Conservation (phyloP, 129 eudicot species). For the Scalesia atractyloides region DNA sequence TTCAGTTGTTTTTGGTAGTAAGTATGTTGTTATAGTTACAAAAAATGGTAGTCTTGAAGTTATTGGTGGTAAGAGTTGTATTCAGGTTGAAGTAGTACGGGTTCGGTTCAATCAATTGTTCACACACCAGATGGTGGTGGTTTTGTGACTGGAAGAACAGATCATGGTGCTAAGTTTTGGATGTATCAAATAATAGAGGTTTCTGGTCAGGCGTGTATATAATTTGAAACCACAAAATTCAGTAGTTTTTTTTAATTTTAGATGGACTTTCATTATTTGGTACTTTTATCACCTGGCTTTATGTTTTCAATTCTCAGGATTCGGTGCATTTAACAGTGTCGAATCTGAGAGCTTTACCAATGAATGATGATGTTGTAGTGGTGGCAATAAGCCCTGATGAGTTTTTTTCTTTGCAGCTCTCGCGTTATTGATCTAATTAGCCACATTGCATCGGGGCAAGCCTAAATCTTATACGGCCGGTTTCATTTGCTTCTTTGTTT, state of each 20-base stretch:
- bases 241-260: not conserved
- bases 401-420: too few species aligned
- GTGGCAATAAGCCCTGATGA: slow-evolving; percentile 76
- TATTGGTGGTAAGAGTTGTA: slow-evolving; percentile 81
- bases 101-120: slow-evolving; percentile 67
- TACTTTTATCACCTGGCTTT: not conserved
- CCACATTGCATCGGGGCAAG: too few species aligned
- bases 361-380: slow-evolving; percentile 89
- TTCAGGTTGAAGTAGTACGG: slow-evolving; percentile 72
- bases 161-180: slow-evolving; percentile 96
- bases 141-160: slow-evolving; percentile 88
- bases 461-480: too few species aligned
- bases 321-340: slow-evolving; percentile 63
- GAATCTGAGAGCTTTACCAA: slow-evolving; percentile 53
- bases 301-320: slow-evolving; percentile 45
- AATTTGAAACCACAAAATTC: not conserved
- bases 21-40: slow-evolving; percentile 83
- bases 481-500: too few species aligned
- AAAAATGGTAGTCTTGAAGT: slow-evolving; percentile 76
- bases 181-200: slow-evolving; percentile 59
- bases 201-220: slow-evolving; percentile 60
- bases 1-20: slow-evolving; percentile 68
- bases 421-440: too few species aligned
- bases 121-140: slow-evolving; percentile 74
- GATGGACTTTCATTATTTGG: not conserved